A percentile compares a stretch with the other conserved stretches of the same genome.
Evolutionary conservation across 805 yeast genomes (phyloP).

Genomic region (Ogataea pignaliae): DNA sequence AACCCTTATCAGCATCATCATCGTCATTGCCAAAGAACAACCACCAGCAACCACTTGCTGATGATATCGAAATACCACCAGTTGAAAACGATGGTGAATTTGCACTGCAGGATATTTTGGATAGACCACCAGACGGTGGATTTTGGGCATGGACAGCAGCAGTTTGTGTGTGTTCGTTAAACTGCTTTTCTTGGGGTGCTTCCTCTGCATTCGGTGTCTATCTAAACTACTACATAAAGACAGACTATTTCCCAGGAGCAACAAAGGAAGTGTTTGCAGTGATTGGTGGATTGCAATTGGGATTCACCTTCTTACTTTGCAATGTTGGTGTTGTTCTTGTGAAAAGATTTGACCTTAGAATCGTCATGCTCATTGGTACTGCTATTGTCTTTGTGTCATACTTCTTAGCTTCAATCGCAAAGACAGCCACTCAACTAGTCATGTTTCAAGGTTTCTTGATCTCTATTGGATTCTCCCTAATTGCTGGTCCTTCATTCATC

Average conservation of each 20-base stretch:
- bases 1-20: too few relatives aligned
- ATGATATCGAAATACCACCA: too few relatives aligned
- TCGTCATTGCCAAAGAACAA: too few relatives aligned
- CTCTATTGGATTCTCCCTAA: slow-evolving; percentile 39
- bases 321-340: slow-evolving; percentile 51
- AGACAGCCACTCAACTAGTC: slow-evolving; percentile 39
- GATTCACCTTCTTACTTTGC: slow-evolving; percentile 54
- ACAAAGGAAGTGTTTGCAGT: slow-evolving; percentile 48
- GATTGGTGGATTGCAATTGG: slow-evolving; percentile 50
- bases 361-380: slow-evolving; percentile 40
- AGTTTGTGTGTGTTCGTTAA: slow-evolving; percentile 27
- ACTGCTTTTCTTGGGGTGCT: slow-evolving; percentile 49
- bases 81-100: slow-evolving; percentile 31
- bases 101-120: slow-evolving; percentile 20
- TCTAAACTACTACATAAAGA: slow-evolving; percentile 41
- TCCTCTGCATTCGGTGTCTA: slow-evolving; percentile 54
- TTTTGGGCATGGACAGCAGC: slow-evolving; percentile 47
- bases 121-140: slow-evolving; percentile 41
- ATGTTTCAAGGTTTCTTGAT: slow-evolving; percentile 46
- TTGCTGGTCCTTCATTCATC: slow-evolving; percentile 31
- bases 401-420: slow-evolving; percentile 42
- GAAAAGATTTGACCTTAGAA: slow-evolving; percentile 46
- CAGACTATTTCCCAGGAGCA: slow-evolving; percentile 44
- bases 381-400: slow-evolving; percentile 36
- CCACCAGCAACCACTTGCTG: too few relatives aligned